Evolutionary conservation across 805 yeast genomes (phyloP).

Genomic region (Kurtzmaniella cleridarum): DNA sequence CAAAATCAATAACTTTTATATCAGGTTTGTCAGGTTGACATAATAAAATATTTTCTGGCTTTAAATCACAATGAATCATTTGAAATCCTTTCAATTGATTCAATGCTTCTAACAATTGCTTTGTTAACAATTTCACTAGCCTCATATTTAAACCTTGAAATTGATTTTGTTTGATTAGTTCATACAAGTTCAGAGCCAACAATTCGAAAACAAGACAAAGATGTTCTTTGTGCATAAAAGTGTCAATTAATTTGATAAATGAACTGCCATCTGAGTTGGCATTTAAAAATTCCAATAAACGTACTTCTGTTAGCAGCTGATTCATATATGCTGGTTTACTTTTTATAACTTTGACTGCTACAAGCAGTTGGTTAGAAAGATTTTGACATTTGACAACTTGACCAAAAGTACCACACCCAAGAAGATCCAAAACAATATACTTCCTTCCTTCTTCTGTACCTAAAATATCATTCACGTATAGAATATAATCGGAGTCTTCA

Average conservation of each 20-base stretch:
- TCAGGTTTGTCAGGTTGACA: conserved; percentile 78
- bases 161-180: conserved; percentile 85
- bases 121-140: conserved; percentile 70
- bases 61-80: conserved; percentile 91
- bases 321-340: conserved; percentile 86
- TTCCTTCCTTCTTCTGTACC: conserved; percentile 83
- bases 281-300: conserved; percentile 76
- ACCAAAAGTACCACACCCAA: conserved; percentile 98
- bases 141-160: conserved; percentile 84
- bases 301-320: conserved; percentile 88
- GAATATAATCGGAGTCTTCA: conserved; percentile 81
- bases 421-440: conserved; percentile 80
- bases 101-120: conserved; percentile 77
- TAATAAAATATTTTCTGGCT: conserved; percentile 89
- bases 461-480: conserved; percentile 89
- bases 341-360: conserved; percentile 92
- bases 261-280: conserved; percentile 61
- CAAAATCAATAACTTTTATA: conserved; percentile 92
- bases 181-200: conserved; percentile 82
- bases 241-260: conserved; percentile 75
- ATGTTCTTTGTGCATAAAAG: conserved; percentile 89
- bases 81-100: conserved; percentile 75
- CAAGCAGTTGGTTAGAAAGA: conserved; percentile 71
- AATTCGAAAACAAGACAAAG: conserved; percentile 89
- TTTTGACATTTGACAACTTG: conserved; percentile 95